A percentile compares a stretch with the other conserved stretches of the same genome.
Conservation (phyloP, 2,329 filamentous ascomycete genomes). For the Diaporthe humulicola region DNA sequence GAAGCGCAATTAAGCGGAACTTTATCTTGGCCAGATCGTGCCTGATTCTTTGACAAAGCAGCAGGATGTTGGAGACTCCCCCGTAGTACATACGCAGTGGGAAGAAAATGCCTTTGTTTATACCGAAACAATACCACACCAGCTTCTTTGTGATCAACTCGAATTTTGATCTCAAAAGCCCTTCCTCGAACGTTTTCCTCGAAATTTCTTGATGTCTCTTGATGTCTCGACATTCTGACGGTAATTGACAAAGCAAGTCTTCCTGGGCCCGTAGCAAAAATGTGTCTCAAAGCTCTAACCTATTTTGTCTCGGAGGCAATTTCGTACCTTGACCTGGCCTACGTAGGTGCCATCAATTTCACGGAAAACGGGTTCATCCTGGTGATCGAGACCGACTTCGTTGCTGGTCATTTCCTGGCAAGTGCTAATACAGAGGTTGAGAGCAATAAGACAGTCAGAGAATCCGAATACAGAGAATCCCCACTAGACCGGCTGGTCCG, state of each 20-base stretch:
- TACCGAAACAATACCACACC: background rate
- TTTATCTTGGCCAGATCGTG: background rate
- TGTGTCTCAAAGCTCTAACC: slow-evolving; percentile 10
- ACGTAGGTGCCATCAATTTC: background rate
- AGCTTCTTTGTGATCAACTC: background rate
- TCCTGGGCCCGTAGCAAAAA: background rate
- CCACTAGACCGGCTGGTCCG: background rate
- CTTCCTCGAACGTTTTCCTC: no score
- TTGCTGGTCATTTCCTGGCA: background rate
- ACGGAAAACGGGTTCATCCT: background rate
- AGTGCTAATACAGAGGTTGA: background rate
- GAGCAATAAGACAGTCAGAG: background rate
- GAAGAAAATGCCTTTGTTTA: background rate
- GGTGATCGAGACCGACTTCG: background rate
- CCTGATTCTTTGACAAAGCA: background rate
- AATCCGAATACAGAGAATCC: background rate
- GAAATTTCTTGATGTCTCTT: no score
- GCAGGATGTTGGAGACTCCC: background rate
- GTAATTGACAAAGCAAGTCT: background rate
- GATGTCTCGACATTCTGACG: background rate
- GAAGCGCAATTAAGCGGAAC: background rate
- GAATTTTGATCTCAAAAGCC: background rate
- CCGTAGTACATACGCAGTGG: background rate
- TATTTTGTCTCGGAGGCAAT: background rate
- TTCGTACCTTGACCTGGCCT: background rate